phyloP scores from a whole-genome alignment of 2,329 filamentous ascomycete species.

The Calonectria honghensis region DNA sequence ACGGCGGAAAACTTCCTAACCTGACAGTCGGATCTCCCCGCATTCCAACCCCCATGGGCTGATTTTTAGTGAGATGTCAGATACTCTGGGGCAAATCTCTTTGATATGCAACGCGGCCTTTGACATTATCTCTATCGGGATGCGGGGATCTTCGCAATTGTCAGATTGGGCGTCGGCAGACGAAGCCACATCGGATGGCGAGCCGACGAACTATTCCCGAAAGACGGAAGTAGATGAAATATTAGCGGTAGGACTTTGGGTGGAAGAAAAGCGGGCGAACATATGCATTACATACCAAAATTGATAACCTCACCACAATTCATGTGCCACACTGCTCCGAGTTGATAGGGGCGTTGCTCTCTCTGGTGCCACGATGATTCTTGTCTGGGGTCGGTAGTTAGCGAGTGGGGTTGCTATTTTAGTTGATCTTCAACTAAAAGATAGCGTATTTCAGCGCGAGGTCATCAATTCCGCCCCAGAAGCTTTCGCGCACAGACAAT shows the following conservation, averaged over 20 bases:
- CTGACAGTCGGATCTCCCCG: background rate
- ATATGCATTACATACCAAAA: background rate
- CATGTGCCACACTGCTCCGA: background rate
- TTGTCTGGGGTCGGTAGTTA: background rate
- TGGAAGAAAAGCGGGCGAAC: background rate
- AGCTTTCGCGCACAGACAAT: background rate
- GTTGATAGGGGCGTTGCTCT: background rate
- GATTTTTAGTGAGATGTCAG: background rate
- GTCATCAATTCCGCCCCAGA: background rate
- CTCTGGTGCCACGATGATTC: background rate
- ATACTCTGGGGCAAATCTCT: background rate
- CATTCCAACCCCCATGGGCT: background rate
- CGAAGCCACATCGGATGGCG: too few relatives aligned
- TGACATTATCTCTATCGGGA: background rate
- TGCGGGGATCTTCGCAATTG: too few relatives aligned
- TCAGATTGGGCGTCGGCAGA: too few relatives aligned
- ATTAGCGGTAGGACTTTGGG: background rate
- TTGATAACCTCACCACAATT: background rate
- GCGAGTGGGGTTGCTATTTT: background rate
- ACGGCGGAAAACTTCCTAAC: conserved; percentile 18
- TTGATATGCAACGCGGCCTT: background rate
- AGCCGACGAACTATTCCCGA: background rate
- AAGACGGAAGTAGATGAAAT: background rate
- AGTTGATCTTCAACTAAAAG: background rate
- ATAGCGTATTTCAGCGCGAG: background rate